Percentiles rank a stretch among this genome's conserved stretches.
Conservation (phyloP, 805 yeast species). For the Candida berthetii region DNA sequence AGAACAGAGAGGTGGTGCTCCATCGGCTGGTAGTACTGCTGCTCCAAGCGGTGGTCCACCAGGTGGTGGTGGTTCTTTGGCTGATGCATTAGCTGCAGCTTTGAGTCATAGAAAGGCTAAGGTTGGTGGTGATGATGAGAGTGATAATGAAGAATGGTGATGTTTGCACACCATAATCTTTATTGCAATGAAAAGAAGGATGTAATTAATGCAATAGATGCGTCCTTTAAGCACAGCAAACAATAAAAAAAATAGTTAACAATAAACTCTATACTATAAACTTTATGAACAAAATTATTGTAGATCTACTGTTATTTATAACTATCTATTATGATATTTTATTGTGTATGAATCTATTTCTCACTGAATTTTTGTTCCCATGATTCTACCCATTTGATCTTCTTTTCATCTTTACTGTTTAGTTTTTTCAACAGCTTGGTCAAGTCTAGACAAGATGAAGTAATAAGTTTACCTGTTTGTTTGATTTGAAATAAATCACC, state of each 20-base stretch:
- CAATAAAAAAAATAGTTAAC: no score
- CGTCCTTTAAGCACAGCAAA: no score
- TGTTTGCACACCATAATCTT: no score
- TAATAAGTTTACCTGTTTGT: slow-evolving; percentile 25
- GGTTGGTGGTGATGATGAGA: slow-evolving; percentile 82
- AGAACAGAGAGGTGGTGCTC: slow-evolving; percentile 64
- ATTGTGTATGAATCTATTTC: neutral
- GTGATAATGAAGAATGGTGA: slow-evolving; percentile 75
- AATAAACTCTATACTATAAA: no score
- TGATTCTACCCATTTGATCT: slow-evolving; percentile 50
- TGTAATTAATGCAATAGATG: no score
- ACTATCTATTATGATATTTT: neutral
- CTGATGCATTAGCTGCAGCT: slow-evolving; percentile 87
- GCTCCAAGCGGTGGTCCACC: slow-evolving; percentile 26
- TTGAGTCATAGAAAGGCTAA: slow-evolving; percentile 75
- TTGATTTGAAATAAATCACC: slow-evolving; percentile 17
- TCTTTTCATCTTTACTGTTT: slow-evolving; percentile 42
- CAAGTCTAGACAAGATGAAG: slow-evolving; percentile 9
- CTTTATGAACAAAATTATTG: no score
- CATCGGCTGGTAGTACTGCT: slow-evolving; percentile 31
- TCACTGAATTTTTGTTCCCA: slow-evolving; percentile 40
- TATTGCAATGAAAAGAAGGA: neutral
- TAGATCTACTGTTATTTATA: slow-evolving; percentile 1
- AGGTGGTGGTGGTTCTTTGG: slow-evolving; percentile 59
- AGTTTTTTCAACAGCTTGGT: slow-evolving; percentile 29